A percentile compares a stretch with the other conserved stretches of the same genome.
Evolutionary conservation across 345 rosid genomes (phyloP).

Genomic region (Lumnitzera littorea): DNA sequence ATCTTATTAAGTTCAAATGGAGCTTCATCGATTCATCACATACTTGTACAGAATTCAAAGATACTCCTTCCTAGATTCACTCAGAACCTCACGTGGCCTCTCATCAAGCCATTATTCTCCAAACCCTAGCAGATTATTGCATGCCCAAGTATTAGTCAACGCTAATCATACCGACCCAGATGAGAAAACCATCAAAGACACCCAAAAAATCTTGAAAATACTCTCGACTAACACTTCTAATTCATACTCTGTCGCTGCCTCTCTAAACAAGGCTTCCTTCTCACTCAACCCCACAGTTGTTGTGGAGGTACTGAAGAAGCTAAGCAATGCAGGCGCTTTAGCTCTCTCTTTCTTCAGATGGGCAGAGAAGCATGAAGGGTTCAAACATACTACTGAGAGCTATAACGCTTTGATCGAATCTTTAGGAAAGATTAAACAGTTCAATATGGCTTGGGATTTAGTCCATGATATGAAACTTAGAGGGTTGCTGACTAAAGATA

Average conservation of each 20-base stretch:
- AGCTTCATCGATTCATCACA: too few species aligned
- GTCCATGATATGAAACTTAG: slow-evolving; percentile 65
- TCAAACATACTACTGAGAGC: slow-evolving; percentile 41
- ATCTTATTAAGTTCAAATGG: too few species aligned
- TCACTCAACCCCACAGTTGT: slow-evolving; percentile 41
- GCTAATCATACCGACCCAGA: too few species aligned
- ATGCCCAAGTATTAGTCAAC: too few species aligned
- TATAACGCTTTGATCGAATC: slow-evolving; percentile 73
- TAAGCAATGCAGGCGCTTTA: slow-evolving; percentile 67
- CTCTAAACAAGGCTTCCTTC: slow-evolving; percentile 39
- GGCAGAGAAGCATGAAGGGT: slow-evolving; percentile 71
- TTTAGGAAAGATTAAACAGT: slow-evolving; percentile 80
- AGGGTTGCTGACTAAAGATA: slow-evolving; percentile 55
- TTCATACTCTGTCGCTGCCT: slow-evolving; percentile 12
- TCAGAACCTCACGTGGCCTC: too few species aligned
- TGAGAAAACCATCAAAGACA: neutral
- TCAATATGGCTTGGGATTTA: slow-evolving; percentile 50
- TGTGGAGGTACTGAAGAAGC: slow-evolving; percentile 53
- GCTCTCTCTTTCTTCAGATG: slow-evolving; percentile 67
- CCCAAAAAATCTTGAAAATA: slow-evolving; percentile 45
- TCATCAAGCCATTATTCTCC: too few species aligned
- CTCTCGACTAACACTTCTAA: slow-evolving; percentile 22
- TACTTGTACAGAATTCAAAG: too few species aligned
- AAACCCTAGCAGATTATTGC: too few species aligned
- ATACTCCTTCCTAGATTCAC: too few species aligned